Evolutionary conservation across 176 grass and related monocot species (phyloP).

Genomic region (Avena atlantica): DNA sequence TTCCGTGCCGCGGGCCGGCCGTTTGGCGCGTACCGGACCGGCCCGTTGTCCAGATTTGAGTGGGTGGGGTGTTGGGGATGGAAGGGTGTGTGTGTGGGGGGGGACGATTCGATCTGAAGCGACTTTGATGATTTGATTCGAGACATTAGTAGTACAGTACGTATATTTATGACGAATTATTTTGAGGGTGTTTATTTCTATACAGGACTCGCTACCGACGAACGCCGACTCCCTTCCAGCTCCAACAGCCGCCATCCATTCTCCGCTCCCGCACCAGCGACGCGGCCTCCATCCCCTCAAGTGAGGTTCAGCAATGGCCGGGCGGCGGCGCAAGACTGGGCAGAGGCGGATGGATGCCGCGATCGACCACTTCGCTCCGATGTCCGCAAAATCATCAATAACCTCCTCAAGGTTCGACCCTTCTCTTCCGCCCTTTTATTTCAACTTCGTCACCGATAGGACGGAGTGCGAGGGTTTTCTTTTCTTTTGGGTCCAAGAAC

Average conservation of each 20-base stretch:
- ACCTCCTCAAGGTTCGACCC: slow-evolving; percentile 5
- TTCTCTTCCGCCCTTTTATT: background rate
- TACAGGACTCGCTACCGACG: background rate
- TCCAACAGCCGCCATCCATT: background rate
- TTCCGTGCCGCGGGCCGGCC: too few relatives aligned
- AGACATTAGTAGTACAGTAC: too few relatives aligned
- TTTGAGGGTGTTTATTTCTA: too few relatives aligned
- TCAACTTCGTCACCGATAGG: background rate
- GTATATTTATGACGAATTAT: too few relatives aligned
- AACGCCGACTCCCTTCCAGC: background rate
- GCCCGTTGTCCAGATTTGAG: too few relatives aligned
- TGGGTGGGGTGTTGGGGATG: too few relatives aligned
- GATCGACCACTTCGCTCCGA: slow-evolving; percentile 5
- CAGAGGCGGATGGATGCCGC: background rate
- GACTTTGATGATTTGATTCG: too few relatives aligned
- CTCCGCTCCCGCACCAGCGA: background rate
- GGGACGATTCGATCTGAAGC: too few relatives aligned
- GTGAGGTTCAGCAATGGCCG: background rate
- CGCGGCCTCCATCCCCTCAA: background rate
- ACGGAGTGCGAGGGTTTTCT: background rate
- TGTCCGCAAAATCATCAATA: background rate
- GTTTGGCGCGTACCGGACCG: too few relatives aligned
- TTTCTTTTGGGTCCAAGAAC: background rate
- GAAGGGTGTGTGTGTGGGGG: too few relatives aligned
- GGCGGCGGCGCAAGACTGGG: background rate